Evolutionary conservation across 176 grass and related monocot genomes (phyloP).

Genomic region (Musa beccarii): DNA sequence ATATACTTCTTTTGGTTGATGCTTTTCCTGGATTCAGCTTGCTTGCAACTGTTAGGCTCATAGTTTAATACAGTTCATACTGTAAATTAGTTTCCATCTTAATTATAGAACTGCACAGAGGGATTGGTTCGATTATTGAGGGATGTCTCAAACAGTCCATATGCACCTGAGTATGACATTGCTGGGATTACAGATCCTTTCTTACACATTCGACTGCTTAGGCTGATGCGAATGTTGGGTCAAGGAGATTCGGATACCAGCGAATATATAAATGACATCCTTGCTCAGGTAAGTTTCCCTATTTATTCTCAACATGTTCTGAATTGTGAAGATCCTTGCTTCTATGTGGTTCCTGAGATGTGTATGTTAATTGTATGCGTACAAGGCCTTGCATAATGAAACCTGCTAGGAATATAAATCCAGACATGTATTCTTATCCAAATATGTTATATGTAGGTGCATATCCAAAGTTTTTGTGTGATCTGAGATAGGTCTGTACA

Average conservation of each 20-base stretch:
- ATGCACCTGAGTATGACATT: conserved; percentile 96
- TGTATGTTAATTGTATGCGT: background rate
- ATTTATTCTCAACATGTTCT: conserved; percentile 8
- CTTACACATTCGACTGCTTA: conserved; percentile 89
- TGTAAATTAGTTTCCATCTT: conserved; percentile 18
- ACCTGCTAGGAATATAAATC: too few relatives aligned
- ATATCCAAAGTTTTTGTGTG: background rate
- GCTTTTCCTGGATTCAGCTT: background rate
- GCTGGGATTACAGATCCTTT: conserved; percentile 96
- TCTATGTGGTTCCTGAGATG: conserved; percentile 4
- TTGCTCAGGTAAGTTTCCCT: conserved; percentile 70
- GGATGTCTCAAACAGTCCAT: conserved; percentile 94
- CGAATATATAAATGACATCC: conserved; percentile 97
- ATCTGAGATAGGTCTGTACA: background rate
- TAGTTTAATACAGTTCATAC: conserved; percentile 1
- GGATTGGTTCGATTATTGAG: conserved; percentile 76
- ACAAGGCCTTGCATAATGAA: background rate
- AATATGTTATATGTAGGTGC: background rate
- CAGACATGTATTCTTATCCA: background rate
- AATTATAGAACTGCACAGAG: conserved; percentile 68
- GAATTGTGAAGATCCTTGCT: background rate
- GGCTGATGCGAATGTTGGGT: conserved; percentile 55
- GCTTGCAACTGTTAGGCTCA: background rate
- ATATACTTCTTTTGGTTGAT: background rate
- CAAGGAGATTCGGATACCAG: conserved; percentile 81